Conservation (phyloP, 768 basidiomycete genomes). For the Boletus huronensis region DNA sequence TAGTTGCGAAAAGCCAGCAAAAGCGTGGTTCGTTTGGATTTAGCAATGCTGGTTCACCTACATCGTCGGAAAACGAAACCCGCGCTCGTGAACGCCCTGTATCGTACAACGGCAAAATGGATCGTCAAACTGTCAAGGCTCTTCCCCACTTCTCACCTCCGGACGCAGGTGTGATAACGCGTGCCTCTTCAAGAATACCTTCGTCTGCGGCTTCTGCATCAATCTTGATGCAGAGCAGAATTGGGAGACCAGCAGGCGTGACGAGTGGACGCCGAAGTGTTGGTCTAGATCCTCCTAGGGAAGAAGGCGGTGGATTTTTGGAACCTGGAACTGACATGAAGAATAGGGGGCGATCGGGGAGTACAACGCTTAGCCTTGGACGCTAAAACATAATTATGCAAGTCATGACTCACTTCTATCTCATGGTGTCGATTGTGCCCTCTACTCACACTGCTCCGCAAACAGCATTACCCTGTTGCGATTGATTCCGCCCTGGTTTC, state of each 20-base stretch:
- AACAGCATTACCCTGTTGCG: constrained; percentile 14
- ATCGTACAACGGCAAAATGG: constrained; percentile 25
- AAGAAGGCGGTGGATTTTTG: constrained; percentile 17
- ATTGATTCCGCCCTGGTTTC: constrained; percentile 8
- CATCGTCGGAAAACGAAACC: constrained; percentile 27
- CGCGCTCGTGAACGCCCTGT: constrained; percentile 26
- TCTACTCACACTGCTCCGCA: constrained; percentile 9
- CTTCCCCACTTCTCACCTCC: constrained; percentile 42
- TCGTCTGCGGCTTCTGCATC: constrained; percentile 35
- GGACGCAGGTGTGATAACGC: constrained; percentile 46
- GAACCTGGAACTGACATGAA: constrained; percentile 18
- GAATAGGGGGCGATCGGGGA: constrained; percentile 29
- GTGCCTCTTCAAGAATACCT: constrained; percentile 41
- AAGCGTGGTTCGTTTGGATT: constrained; percentile 67
- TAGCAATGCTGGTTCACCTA: constrained; percentile 32
- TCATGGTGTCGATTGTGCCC: constrained; percentile 2
- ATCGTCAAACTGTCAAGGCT: constrained; percentile 29
- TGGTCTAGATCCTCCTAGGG: constrained; percentile 27
- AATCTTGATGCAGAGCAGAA: constrained; percentile 41
- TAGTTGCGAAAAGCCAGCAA: constrained; percentile 39
- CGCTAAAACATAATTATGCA: constrained; percentile 19
- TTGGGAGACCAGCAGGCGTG: constrained; percentile 39
- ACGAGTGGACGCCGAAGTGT: constrained; percentile 44
- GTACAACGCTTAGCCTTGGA: constrained; percentile 21
- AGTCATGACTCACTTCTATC: constrained; percentile 10